Percentiles rank a stretch among this genome's conserved stretches.
Conservation (phyloP, 2,329 filamentous ascomycete genomes). For the Colletotrichum sp. region DNA sequence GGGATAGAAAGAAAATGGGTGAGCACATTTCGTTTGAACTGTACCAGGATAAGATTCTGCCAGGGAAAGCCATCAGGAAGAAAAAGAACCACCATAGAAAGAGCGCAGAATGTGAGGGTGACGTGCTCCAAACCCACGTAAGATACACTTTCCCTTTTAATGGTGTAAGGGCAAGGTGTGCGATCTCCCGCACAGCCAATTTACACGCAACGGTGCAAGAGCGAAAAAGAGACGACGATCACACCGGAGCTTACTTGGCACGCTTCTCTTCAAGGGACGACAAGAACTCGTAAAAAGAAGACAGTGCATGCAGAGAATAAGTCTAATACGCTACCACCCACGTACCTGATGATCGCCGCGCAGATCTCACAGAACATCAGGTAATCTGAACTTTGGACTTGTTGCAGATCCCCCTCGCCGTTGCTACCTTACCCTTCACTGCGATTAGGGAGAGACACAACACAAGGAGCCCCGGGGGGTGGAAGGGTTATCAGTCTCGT, state of each 20-base stretch:
- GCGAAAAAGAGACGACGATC: background rate
- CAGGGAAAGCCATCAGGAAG: background rate
- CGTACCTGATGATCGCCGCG: slow-evolving; percentile 7
- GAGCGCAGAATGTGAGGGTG: background rate
- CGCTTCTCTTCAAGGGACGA: background rate
- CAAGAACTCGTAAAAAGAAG: background rate
- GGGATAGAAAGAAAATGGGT: background rate
- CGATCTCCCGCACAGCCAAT: background rate
- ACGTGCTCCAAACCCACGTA: background rate
- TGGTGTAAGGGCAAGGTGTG: background rate
- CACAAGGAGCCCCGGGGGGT: background rate
- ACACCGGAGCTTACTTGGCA: background rate
- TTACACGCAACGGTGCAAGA: background rate
- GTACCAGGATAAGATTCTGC: background rate
- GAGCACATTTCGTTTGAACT: background rate
- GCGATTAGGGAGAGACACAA: background rate
- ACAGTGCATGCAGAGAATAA: background rate
- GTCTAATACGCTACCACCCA: background rate
- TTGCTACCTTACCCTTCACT: background rate
- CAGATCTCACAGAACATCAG: slow-evolving; percentile 16
- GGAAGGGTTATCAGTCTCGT: background rate
- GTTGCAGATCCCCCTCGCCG: slow-evolving; percentile 1
- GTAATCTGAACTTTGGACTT: slow-evolving; percentile 5
- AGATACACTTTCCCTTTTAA: background rate
- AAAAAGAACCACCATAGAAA: background rate